Conservation (phyloP, 208 protist genomes). For the Tetramitus jugosus region DNA sequence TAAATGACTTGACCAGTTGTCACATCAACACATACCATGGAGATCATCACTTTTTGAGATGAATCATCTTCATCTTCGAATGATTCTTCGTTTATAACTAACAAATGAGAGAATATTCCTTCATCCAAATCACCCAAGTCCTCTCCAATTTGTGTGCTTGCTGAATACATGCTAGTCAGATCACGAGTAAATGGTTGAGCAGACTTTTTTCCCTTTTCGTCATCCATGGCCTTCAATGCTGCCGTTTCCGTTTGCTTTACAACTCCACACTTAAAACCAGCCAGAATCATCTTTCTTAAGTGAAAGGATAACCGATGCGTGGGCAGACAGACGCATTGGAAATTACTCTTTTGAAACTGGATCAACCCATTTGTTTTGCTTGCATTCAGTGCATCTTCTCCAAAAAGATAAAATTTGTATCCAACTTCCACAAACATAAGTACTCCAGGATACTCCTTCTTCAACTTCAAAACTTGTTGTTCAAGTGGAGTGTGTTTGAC, state of each 20-base stretch:
- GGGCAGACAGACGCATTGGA: neutral
- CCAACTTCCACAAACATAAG: neutral
- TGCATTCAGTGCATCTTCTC: neutral
- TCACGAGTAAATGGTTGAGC: neutral
- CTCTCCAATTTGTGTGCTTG: neutral
- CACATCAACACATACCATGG: neutral
- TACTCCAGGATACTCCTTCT: neutral
- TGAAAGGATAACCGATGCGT: neutral
- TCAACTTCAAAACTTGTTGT: neutral
- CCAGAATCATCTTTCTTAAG: neutral
- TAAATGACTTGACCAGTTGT: neutral
- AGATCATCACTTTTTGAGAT: neutral
- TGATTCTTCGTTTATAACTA: no score
- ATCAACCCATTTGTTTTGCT: neutral
- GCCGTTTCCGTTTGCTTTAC: neutral
- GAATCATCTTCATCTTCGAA: no score
- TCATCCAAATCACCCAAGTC: neutral
- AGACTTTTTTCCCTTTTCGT: no score
- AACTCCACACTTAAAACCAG: neutral
- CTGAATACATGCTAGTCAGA: neutral
- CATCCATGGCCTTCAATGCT: neutral
- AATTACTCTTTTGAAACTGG: neutral
- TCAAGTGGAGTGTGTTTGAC: neutral
- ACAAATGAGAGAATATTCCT: no score
- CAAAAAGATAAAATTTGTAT: neutral